phyloP scores from a whole-genome alignment of 1,284 basidiomycete species.

The Sanghuangporus weigelae region DNA sequence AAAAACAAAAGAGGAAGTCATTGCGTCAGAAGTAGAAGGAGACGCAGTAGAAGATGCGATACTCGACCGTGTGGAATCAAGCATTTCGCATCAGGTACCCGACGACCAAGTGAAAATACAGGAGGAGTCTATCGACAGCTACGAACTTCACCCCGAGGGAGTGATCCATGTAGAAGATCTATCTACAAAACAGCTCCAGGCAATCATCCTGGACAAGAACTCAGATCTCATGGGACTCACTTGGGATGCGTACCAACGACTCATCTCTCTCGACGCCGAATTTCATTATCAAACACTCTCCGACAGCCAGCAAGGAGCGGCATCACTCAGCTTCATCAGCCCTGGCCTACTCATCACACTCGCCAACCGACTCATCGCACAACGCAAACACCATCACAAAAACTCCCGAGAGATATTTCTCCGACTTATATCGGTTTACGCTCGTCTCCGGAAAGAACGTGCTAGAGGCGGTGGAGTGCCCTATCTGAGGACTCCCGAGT shows the following conservation, averaged over 20 bases:
- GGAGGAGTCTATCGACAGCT: neutral
- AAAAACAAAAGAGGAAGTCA: no score
- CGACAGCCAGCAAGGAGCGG: neutral
- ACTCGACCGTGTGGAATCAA: no score
- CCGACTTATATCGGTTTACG: conserved; percentile 57
- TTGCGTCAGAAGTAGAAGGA: no score
- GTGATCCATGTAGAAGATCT: neutral
- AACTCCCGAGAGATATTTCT: conserved; percentile 51
- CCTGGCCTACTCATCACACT: conserved; percentile 35
- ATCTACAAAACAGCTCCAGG: neutral
- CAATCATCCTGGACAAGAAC: conserved; percentile 1
- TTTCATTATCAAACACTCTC: conserved; percentile 13
- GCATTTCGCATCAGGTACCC: neutral
- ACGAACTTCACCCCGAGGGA: neutral
- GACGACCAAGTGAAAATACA: neutral
- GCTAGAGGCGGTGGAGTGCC: conserved; percentile 25
- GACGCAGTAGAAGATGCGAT: no score
- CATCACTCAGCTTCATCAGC: neutral
- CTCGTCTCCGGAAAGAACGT: conserved; percentile 45
- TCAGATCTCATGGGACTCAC: conserved; percentile 30
- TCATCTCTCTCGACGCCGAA: conserved; percentile 32
- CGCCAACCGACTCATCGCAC: conserved; percentile 39
- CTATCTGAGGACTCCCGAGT: conserved; percentile 52
- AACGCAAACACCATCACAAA: conserved; percentile 40
- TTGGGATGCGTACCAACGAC: conserved; percentile 54